Evolutionary conservation across 2,329 filamentous ascomycete genomes (phyloP).

Genomic region (Arthrobotrys iridis): DNA sequence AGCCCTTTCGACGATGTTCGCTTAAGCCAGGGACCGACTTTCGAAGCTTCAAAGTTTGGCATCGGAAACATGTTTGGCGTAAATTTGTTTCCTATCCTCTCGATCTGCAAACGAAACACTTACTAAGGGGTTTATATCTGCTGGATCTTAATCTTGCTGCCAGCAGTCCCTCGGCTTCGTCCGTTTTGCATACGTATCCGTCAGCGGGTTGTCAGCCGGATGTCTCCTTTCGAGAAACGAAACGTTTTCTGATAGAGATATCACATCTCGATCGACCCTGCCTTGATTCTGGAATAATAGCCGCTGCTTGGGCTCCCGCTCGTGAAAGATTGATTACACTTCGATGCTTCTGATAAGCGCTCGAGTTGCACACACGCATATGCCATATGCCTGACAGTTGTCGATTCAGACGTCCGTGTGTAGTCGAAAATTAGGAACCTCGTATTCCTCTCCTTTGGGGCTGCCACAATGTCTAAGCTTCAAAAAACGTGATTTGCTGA

Average conservation of each 20-base stretch:
- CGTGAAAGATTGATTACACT: slow-evolving; percentile 12
- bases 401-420: slow-evolving; percentile 5
- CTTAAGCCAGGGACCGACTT: not conserved
- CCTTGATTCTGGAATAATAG: not conserved
- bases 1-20: slow-evolving; percentile 8
- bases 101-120: slow-evolving; percentile 48
- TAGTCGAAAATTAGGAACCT: slow-evolving; percentile 15
- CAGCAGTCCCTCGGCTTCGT: not conserved
- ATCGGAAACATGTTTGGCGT: slow-evolving; percentile 35
- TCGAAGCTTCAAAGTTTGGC: slow-evolving; percentile 5
- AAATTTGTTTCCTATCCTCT: slow-evolving; percentile 43
- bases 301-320: slow-evolving; percentile 5
- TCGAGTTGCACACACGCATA: slow-evolving; percentile 17
- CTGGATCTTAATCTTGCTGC: not conserved
- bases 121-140: not conserved
- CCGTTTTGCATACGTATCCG: not conserved
- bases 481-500: slow-evolving; percentile 38
- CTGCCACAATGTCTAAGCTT: slow-evolving; percentile 29
- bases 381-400: slow-evolving; percentile 1
- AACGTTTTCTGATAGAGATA: slow-evolving; percentile 24
- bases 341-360: slow-evolving; percentile 22
- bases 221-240: slow-evolving; percentile 22
- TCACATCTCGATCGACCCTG: slow-evolving; percentile 28
- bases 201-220: not conserved
- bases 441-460: slow-evolving; percentile 19